Evolutionary conservation across 257 asterid species (phyloP).

Genomic region (Knoxia roxburghii): DNA sequence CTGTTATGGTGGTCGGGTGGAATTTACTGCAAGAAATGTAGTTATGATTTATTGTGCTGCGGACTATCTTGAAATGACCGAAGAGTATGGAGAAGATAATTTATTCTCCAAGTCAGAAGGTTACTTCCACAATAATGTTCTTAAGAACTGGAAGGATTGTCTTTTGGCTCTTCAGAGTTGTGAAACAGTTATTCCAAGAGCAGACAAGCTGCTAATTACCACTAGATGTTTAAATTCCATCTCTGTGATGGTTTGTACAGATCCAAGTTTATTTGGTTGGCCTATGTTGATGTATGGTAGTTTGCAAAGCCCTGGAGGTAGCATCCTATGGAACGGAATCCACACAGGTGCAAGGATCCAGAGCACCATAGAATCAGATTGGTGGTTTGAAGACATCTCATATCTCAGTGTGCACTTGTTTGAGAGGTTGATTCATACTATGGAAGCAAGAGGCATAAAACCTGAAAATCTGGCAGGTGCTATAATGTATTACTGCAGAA

Average conservation of each 20-base stretch:
- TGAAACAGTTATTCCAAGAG: conserved; percentile 55
- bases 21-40: conserved; percentile 63
- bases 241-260: conserved; percentile 87
- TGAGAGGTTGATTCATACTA: conserved; percentile 57
- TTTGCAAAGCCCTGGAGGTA: conserved; percentile 95
- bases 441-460: conserved; percentile 71
- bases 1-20: conserved; percentile 70
- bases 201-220: conserved; percentile 67
- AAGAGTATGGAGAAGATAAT: conserved; percentile 78
- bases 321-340: conserved; percentile 96
- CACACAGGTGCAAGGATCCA: conserved; percentile 87
- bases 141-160: conserved; percentile 78
- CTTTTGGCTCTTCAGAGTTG: conserved; percentile 86
- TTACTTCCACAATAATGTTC: conserved; percentile 60
- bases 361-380: conserved; percentile 61
- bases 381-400: conserved; percentile 96
- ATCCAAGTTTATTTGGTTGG: conserved; percentile 92
- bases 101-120: conserved; percentile 57
- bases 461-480: conserved; percentile 64
- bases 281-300: conserved; percentile 97
- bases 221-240: conserved; percentile 58
- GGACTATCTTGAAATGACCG: conserved; percentile 78
- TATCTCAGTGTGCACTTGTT: conserved; percentile 68
- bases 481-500: conserved; percentile 74
- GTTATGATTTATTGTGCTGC: conserved; percentile 78